phyloP scores from a whole-genome alignment of 129 eudicot species.

The Artemisia tridentata region DNA sequence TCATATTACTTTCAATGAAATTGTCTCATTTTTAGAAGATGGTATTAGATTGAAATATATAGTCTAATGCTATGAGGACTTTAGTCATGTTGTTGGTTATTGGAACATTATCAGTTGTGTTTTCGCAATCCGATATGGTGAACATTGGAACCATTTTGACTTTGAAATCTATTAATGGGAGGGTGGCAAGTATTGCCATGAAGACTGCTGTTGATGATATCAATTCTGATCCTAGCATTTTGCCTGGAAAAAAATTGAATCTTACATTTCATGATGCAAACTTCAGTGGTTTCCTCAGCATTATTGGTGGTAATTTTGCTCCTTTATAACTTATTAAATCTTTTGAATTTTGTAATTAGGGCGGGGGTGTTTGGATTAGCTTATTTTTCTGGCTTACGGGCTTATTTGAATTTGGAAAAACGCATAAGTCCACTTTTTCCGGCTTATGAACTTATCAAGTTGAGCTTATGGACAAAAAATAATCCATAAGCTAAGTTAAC shows the following conservation, averaged over 20 bases:
- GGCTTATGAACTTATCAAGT: too few relatives aligned
- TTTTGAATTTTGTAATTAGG: background rate
- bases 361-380: background rate
- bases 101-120: slow-evolving; percentile 26
- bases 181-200: slow-evolving; percentile 68
- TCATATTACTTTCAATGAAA: background rate
- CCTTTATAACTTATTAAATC: background rate
- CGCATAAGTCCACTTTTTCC: too few relatives aligned
- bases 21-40: background rate
- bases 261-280: slow-evolving; percentile 71
- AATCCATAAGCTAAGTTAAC: too few relatives aligned
- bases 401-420: background rate
- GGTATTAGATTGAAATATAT: background rate
- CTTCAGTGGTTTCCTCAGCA: slow-evolving; percentile 73
- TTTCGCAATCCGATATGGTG: slow-evolving; percentile 31
- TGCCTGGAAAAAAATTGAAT: slow-evolving; percentile 45
- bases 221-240: slow-evolving; percentile 69
- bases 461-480: too few relatives aligned
- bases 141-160: slow-evolving; percentile 76
- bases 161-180: slow-evolving; percentile 48
- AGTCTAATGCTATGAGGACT: slow-evolving; percentile 28
- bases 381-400: background rate
- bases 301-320: slow-evolving; percentile 66
- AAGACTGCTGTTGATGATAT: slow-evolving; percentile 78
- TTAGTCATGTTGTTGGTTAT: slow-evolving; percentile 28